Base-by-base conservation (phyloP, 2,329 filamentous ascomycete genomes). In the Elsinoe fawcettii region DNA sequence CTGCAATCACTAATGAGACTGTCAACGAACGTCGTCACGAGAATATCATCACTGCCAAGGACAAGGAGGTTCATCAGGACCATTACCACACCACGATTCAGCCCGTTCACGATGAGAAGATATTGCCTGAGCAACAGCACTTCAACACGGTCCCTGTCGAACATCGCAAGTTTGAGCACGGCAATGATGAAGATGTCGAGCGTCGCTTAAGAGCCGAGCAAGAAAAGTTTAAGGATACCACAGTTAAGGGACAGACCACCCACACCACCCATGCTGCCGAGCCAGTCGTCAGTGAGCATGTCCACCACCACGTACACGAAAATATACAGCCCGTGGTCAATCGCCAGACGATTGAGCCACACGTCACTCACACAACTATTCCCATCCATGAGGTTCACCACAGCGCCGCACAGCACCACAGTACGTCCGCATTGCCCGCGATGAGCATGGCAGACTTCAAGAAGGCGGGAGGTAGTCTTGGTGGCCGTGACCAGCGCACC, bases 371-470 rank as follows among this genome's bases (percentile, higher is more conserved):
- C 74, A 88, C 83, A 22, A 88, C 84, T 1, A 76, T 86, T 0
- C 86, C 86, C 0, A 78, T 90, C 41, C 86, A 89, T 62, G 86
- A 90, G 71, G 79, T 80, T 1, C 86, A 89, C 66, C 83, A 88
- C 64, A 82, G 85, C 53, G 75, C 80, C 12, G 76, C 85, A 1
- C 78, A 86, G 59, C 82, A 87, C 66, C 86, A 90, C 66, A 75
- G 77, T 43, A 78, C 83, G 1, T 83, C 84, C 0, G 76, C 80
- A 2, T 75, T 89, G 0, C 85, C 86, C 1, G 70, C 80, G 9
- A 82, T 88, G 67, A 82, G 75, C 34, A 76, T 89, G 67, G 73
- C 76, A 0, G 84, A 90, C 63, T 89, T 86, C 67, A 78, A 77
- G 71, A 67, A 71, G 59, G 68, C 78, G 55, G 81, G 82, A 12